These are phyloP conservation scores for Fusarium pilosicola DNA, from an alignment of 2,329 filamentous ascomycete genomes.

Conservation along the genomic window DNA sequence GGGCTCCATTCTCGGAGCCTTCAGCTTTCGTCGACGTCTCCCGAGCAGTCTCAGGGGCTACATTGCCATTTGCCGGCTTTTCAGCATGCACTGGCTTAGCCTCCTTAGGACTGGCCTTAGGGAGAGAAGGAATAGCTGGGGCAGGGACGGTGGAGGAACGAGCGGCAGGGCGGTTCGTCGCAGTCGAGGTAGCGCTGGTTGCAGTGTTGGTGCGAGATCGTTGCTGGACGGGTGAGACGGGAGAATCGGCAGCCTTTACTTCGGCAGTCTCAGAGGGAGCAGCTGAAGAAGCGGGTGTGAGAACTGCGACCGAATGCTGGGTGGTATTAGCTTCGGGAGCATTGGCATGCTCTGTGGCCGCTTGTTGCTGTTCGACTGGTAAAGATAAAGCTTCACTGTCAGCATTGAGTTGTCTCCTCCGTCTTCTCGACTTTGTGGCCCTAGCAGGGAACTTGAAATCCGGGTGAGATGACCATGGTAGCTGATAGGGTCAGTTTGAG, in stretches of 20 bases:
- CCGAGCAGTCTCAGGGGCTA: conserved; percentile 17
- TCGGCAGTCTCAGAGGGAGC: conserved; percentile 28
- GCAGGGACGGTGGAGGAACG: conserved; percentile 53
- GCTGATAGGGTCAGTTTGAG: conserved; percentile 48
- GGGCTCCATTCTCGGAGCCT: conserved; percentile 33
- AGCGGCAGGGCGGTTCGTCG: conserved; percentile 42
- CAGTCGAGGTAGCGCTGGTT: conserved; percentile 35
- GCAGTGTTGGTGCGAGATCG: conserved; percentile 41
- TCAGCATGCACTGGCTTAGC: conserved; percentile 42
- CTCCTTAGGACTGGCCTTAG: conserved; percentile 52
- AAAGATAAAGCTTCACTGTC: conserved; percentile 55
- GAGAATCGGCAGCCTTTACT: conserved; percentile 47
- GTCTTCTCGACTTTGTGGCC: conserved; percentile 51
- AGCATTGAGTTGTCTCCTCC: conserved; percentile 54
- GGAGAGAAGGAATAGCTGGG: conserved; percentile 59
- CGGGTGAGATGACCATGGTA: conserved; percentile 67
- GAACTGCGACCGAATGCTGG: conserved; percentile 19
- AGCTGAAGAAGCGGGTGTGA: conserved; percentile 31
- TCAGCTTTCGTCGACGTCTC: conserved; percentile 19
- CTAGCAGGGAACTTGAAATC: conserved; percentile 61
- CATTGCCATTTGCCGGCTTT: conserved; percentile 39
- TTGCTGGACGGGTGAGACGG: conserved; percentile 46
- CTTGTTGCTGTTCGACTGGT: conserved; percentile 53
- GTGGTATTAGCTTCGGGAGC: conserved; percentile 30
- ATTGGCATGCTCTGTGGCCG: conserved; percentile 41